Evolutionary conservation across 2,329 filamentous ascomycete genomes (phyloP).

Genomic region (Drechslerella coelobrocha): DNA sequence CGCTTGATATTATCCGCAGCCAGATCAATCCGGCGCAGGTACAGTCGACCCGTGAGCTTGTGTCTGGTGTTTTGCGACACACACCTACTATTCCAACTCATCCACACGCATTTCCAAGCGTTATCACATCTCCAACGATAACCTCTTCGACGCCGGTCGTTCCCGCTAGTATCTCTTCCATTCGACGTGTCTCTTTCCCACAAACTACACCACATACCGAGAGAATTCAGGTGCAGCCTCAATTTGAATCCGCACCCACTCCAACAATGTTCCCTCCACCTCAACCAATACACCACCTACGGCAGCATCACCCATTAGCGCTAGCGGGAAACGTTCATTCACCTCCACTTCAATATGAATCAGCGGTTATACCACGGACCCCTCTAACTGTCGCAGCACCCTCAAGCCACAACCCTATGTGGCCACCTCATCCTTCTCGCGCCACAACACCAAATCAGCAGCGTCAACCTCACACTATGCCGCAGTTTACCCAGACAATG

Average conservation of each 20-base stretch:
- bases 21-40: constrained; percentile 26
- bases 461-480: background rate
- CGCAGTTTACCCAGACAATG: background rate
- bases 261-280: constrained; percentile 24
- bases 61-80: constrained; percentile 27
- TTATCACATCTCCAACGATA: background rate
- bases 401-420: background rate
- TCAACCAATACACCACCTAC: constrained; percentile 4
- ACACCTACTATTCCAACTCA: constrained; percentile 12
- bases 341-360: too few species aligned
- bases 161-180: constrained; percentile 10
- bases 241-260: background rate
- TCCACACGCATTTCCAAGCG: background rate
- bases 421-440: background rate
- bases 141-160: background rate
- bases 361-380: too few species aligned
- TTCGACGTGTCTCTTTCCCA: constrained; percentile 1
- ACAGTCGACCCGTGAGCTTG: constrained; percentile 28
- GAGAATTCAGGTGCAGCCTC: constrained; percentile 13
- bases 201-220: constrained; percentile 9
- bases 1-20: constrained; percentile 27
- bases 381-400: background rate
- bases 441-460: background rate
- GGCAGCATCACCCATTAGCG: too few species aligned
- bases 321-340: too few species aligned